A percentile compares a stretch with the other conserved stretches of the same genome.
These are phyloP conservation scores for Gliomastix tumulicola DNA, from an alignment of 2,329 filamentous ascomycete species.

Conservation along the genomic window DNA sequence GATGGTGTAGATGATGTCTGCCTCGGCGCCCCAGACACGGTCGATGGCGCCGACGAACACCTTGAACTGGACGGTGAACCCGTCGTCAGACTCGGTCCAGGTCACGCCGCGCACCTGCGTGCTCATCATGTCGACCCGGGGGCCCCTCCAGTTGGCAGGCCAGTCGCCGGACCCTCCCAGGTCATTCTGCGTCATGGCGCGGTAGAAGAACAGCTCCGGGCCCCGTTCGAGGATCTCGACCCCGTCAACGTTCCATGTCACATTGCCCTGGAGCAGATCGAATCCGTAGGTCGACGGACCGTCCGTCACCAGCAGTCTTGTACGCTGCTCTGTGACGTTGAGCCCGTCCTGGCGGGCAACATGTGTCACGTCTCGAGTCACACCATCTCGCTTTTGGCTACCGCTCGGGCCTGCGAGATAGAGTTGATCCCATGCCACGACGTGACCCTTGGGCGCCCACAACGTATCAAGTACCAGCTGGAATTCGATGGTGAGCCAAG, in stretches of 20 bases:
- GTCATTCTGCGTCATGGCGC: conserved; percentile 10
- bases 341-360: no score
- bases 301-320: neutral
- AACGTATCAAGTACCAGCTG: conserved; percentile 2
- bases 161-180: conserved; percentile 6
- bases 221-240: conserved; percentile 7
- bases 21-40: conserved; percentile 1
- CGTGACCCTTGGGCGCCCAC: conserved; percentile 7
- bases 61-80: neutral
- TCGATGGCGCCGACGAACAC: conserved; percentile 1
- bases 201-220: conserved; percentile 9
- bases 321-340: no score
- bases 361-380: no score
- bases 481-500: conserved; percentile 8
- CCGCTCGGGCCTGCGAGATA: no score
- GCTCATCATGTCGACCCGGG: neutral
- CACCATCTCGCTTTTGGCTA: no score
- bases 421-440: conserved; percentile 10
- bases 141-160: conserved; percentile 4
- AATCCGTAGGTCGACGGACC: conserved; percentile 7
- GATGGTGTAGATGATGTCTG: conserved; percentile 2
- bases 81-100: neutral
- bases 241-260: conserved; percentile 7
- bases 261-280: conserved; percentile 9
- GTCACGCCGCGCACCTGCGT: conserved; percentile 3